Conservation (phyloP, 441 rosid genomes). For the Bruguiera hainesii region DNA sequence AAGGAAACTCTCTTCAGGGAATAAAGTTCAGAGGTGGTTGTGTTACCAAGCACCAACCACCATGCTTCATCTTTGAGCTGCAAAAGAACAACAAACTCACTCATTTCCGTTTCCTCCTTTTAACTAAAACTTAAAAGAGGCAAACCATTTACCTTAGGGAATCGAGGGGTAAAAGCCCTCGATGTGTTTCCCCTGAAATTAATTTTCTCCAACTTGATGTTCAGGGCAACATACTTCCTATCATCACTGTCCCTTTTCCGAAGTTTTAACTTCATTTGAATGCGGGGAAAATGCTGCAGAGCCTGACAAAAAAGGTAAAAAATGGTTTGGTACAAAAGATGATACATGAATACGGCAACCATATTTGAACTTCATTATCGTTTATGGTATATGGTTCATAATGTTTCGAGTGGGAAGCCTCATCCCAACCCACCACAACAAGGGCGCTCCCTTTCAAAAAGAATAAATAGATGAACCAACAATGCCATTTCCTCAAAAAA, state of each 20-base stretch:
- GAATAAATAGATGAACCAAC: too few species aligned
- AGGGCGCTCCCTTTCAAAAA: too few species aligned
- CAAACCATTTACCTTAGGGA: conserved; percentile 65
- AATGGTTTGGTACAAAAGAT: neutral
- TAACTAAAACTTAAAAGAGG: conserved; percentile 7
- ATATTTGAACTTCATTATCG: too few species aligned
- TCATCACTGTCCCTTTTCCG: conserved; percentile 46
- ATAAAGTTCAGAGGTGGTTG: conserved; percentile 63
- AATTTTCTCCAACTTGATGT: conserved; percentile 70
- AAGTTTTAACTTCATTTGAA: conserved; percentile 63
- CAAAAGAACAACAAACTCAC: conserved; percentile 15
- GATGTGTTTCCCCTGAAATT: conserved; percentile 56
- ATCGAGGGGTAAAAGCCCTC: conserved; percentile 83
- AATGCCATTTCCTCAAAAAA: too few species aligned
- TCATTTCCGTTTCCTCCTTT: neutral
- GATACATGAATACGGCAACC: neutral
- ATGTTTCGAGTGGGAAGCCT: too few species aligned
- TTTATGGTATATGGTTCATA: too few species aligned
- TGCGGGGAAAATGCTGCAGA: conserved; percentile 71
- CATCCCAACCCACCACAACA: too few species aligned
- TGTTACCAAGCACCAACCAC: conserved; percentile 91
- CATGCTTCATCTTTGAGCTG: conserved; percentile 95
- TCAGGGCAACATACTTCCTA: conserved; percentile 37
- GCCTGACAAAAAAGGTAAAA: conserved; percentile 44
- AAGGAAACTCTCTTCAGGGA: conserved; percentile 90